Base-by-base conservation (phyloP, 2,329 filamentous ascomycete species). In the Fusarium domesticum region DNA sequence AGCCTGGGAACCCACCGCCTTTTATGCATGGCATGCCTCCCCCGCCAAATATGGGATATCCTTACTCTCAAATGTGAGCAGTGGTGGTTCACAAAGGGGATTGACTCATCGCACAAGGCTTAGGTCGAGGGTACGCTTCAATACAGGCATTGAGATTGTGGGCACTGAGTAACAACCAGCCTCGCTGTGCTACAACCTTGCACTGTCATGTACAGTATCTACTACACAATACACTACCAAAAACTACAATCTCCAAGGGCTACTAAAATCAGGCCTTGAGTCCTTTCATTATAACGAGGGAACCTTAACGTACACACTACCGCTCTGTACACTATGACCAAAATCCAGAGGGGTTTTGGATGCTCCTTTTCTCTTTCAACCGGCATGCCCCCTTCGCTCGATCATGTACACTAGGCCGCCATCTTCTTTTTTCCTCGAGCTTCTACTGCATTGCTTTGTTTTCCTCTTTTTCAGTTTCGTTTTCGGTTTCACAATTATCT, bases 1-100 rank as follows among this genome's bases (percentile, higher is more conserved):
- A 50, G 18, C 37, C 42, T 15, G 54, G 49, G 19, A 57, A 53
- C 25, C 43, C 23, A 10, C 23, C 51, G 12, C 45, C 43, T 3
- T 62, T 53, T 17, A 53, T 58, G n/a, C 57, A 61, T 14, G 42
- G 51, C n/a, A 54, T 64, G 48, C 53, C 61, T 4, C 55, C 23
- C 8, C 23, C 23, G 14, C 23, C 23, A 10, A 28, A 56, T 15
- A 61, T 63, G 51, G 54, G 58, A 38, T 65, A 60, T 30, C 52
- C 57, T 46, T 62, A 56, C 48, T 48, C 45, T 34, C 50, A 43
- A 39, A 50, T 43, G 37, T 46, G 46, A 45, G 42, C 37, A 16
- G 17, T 30, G 23, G 40, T 18, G 14, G 35, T 25, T 28, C 18
- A 30, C 16, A 6, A 33, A 20, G 16, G 30, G 17, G 30, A 12